Evolutionary conservation across 176 grass and related monocot genomes (phyloP).

Genomic region (Aechmea fasciata): DNA sequence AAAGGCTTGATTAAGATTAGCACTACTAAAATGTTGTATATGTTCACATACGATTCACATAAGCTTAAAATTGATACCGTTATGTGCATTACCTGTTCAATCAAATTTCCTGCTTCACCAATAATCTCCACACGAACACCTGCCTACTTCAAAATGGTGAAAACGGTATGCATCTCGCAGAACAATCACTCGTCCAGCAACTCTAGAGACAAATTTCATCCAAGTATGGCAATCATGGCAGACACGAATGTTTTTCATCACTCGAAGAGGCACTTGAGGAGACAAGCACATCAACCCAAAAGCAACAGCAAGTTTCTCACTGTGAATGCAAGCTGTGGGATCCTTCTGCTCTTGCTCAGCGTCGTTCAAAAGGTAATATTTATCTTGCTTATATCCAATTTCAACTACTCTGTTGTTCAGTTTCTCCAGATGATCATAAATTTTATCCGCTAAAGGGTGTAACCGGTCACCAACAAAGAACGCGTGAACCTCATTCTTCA

Average conservation of each 20-base stretch:
- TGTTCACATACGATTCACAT: not conserved
- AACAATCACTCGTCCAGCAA: conserved; percentile 37
- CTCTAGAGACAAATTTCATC: conserved; percentile 47
- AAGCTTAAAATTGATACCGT: not conserved
- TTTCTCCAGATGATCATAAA: conserved; percentile 37
- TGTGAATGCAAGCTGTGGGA: conserved; percentile 33
- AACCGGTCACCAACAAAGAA: conserved; percentile 62
- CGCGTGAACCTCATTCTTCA: conserved; percentile 48
- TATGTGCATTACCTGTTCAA: not conserved
- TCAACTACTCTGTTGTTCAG: conserved; percentile 40
- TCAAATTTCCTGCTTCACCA: conserved; percentile 34
- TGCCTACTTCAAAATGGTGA: conserved; percentile 61
- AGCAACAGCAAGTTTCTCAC: conserved; percentile 55
- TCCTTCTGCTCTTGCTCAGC: conserved; percentile 49
- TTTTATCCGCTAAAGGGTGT: conserved; percentile 36
- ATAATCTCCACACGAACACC: conserved; percentile 60
- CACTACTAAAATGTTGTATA: not conserved
- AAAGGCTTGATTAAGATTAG: too few relatives aligned
- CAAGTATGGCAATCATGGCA: conserved; percentile 61
- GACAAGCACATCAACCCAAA: conserved; percentile 40
- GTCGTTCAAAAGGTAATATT: conserved; percentile 39
- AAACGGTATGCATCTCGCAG: conserved; percentile 60
- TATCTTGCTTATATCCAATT: conserved; percentile 54
- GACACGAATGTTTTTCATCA: conserved; percentile 64
- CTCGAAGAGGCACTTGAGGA: conserved; percentile 39